Base-by-base conservation (phyloP, 164 flowering plant species). In the Buxus sempervirens region DNA sequence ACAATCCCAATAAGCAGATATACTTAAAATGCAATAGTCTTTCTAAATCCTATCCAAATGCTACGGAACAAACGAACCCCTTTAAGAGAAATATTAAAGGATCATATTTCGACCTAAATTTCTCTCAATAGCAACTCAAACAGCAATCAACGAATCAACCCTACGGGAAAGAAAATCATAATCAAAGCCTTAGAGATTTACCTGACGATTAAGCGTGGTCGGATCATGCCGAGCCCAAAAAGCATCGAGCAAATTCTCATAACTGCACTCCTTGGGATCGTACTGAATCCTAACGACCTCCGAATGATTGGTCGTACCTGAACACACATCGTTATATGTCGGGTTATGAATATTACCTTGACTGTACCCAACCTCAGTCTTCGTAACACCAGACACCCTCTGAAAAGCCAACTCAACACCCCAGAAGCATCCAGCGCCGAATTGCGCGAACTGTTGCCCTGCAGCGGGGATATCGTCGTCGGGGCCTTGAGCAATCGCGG, bases 401-500 rank as follows among this genome's bases (percentile, higher is more conserved):
- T 87, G 92, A 25, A 74, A 87, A 21, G 86, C 88, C 62, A 87
- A 60, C 57, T 87, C 92, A 6, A 84, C 84, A 0, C 89, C 88
- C 92, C 92, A 87, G 73, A 85, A 87, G 69, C 92, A 87, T 0
- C 90, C 90, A 2, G 86, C 88, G 0, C 88, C 92, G 75, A 88
- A 73, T 57, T 76, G 79, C 2, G 73, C 76, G 54, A 87, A 85
- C 68, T 77, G 77, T 77, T 82, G 89, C 0, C 86, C 88, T 0
- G 89, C 84, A 1, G 83, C 86, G 0, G 91, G 91, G 5, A 75
- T 15, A 59, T 85, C 88, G 32, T 82, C 82, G 75, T 87, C 91
- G 0, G 91, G 89, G 21, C 83, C 84, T 69, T 83, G 89, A 7
- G 89, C 77, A 24, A 83, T 76, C 10, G 86, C 41, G 54, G 83